These are phyloP conservation scores for Chlorokybus atmophyticus DNA, from an alignment of 139 green algal genomes.

Conservation along the genomic window DNA sequence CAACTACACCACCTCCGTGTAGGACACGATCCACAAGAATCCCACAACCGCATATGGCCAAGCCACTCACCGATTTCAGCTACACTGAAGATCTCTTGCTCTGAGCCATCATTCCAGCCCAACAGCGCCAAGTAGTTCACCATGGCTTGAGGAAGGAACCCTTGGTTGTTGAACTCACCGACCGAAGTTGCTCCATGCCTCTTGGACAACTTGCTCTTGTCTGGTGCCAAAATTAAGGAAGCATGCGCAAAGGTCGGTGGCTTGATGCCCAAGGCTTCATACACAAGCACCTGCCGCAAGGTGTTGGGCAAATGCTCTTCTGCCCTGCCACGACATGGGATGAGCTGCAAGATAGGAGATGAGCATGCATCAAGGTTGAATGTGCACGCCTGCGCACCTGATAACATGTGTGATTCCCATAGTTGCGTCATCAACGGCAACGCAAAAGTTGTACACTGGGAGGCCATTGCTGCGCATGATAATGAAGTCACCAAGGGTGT, in stretches of 20 bases:
- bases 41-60: no score
- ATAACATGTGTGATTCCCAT: conserved; percentile 97
- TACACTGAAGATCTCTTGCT: conserved; percentile 82
- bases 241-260: conserved; percentile 80
- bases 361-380: not conserved
- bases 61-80: conserved; percentile 8
- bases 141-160: conserved; percentile 86
- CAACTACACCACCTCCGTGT: no score
- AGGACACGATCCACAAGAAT: no score
- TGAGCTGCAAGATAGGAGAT: conserved; percentile 14
- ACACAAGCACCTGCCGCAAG: conserved; percentile 82
- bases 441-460: conserved; percentile 99
- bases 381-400: conserved; percentile 30
- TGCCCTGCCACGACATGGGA: conserved; percentile 31
- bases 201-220: conserved; percentile 95
- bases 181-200: conserved; percentile 91
- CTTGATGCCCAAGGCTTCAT: conserved; percentile 67
- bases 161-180: conserved; percentile 68
- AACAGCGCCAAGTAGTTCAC: conserved; percentile 92
- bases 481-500: conserved; percentile 98
- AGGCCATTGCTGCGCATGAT: conserved; percentile 89
- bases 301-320: conserved; percentile 99
- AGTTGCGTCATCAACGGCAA: conserved; percentile 89
- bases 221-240: conserved; percentile 92
- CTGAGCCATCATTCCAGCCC: conserved; percentile 97